Conservation (phyloP, 2,329 filamentous ascomycete genomes). For the Apiospora kogelbergensis region DNA sequence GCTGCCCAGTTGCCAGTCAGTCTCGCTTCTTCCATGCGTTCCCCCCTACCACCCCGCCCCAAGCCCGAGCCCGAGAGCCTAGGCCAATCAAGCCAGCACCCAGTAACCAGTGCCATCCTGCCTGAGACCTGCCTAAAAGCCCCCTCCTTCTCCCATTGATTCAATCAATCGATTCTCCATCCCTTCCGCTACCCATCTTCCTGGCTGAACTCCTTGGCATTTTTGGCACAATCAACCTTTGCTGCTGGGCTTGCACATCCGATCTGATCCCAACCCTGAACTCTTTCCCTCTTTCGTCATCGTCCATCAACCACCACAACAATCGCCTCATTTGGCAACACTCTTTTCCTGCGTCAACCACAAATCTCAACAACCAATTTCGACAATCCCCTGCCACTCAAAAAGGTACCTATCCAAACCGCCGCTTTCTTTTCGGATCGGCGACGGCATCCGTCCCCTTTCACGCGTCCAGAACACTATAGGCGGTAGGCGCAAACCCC, state of each 20-base stretch:
- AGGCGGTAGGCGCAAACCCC: constrained; percentile 36
- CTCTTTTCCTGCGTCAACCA: constrained; percentile 7
- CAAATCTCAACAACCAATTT: neutral
- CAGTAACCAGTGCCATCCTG: neutral
- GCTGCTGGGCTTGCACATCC: constrained; percentile 1
- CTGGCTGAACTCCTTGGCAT: neutral
- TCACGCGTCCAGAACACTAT: constrained; percentile 14
- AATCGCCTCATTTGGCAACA: constrained; percentile 6
- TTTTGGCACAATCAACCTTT: neutral
- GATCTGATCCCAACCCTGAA: constrained; percentile 7
- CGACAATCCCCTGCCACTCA: neutral
- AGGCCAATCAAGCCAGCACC: neutral
- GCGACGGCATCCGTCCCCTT: neutral
- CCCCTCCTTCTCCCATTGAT: neutral
- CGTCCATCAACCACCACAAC: constrained; percentile 8
- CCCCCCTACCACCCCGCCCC: neutral
- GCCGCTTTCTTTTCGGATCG: neutral
- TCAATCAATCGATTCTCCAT: neutral
- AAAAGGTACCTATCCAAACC: neutral
- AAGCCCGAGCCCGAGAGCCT: neutral
- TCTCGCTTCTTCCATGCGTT: neutral
- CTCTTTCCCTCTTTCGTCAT: constrained; percentile 10
- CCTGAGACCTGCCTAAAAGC: constrained; percentile 3
- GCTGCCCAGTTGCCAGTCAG: neutral
- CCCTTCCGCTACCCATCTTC: neutral